phyloP scores from a whole-genome alignment of 2,329 filamentous ascomycete genomes.

The Fusarium penzigii region DNA sequence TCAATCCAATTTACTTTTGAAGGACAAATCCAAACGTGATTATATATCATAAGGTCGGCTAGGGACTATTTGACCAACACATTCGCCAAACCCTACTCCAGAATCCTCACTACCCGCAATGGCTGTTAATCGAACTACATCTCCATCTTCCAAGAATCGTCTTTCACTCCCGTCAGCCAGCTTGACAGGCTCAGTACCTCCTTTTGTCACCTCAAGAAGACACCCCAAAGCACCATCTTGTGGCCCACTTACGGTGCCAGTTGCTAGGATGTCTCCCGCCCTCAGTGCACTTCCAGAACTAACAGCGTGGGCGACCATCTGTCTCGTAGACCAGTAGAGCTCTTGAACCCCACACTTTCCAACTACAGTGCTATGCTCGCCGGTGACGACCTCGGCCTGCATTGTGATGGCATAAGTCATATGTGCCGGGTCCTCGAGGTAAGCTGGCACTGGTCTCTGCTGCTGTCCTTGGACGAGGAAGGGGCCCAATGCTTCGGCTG shows the following conservation, averaged over 20 bases:
- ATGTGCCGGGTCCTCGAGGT: constrained; percentile 37
- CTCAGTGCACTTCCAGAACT: constrained; percentile 12
- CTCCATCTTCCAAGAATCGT: constrained; percentile 42
- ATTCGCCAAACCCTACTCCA: constrained; percentile 44
- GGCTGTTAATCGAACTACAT: constrained; percentile 39
- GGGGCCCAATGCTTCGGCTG: constrained; percentile 59
- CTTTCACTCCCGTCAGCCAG: constrained; percentile 34
- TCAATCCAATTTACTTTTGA: too few species aligned
- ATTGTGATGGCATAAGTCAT: constrained; percentile 37
- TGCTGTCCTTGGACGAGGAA: constrained; percentile 41
- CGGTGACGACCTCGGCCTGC: constrained; percentile 30
- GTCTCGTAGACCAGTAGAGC: constrained; percentile 12
- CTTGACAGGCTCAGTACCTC: constrained; percentile 33
- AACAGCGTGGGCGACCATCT: constrained; percentile 17
- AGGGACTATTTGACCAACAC: constrained; percentile 25
- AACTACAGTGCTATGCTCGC: constrained; percentile 1
- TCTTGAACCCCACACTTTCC: constrained; percentile 6
- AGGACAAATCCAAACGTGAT: too few species aligned
- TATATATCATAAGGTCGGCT: background rate
- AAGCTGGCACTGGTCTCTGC: constrained; percentile 10
- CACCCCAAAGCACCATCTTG: constrained; percentile 39
- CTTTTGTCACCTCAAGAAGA: constrained; percentile 41
- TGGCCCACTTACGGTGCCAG: constrained; percentile 42
- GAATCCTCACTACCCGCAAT: constrained; percentile 42
- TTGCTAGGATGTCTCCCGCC: constrained; percentile 42